These are phyloP conservation scores for Andrographis paniculata DNA, from an alignment of 305 asterid species.

Conservation along the genomic window DNA sequence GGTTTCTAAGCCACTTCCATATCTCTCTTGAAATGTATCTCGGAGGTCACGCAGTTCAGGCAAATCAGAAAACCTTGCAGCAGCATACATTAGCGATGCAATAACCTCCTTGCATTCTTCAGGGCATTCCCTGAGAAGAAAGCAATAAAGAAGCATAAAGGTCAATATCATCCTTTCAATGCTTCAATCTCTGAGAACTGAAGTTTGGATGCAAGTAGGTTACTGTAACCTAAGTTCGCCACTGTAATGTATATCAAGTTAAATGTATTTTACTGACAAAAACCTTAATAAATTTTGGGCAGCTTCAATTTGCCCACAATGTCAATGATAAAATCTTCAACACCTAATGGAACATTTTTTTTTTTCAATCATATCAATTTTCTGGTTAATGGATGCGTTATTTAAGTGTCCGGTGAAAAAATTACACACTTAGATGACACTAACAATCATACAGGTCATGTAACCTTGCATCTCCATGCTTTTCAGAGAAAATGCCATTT, in stretches of 20 bases:
- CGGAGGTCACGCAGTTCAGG: conserved; percentile 93
- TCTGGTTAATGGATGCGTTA: too few species aligned
- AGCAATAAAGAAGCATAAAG: conserved; percentile 16
- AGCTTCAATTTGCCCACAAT: too few species aligned
- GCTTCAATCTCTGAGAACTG: not conserved
- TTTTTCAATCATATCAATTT: too few species aligned
- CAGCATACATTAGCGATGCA: conserved; percentile 88
- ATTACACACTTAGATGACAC: too few species aligned
- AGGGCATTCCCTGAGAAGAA: conserved; percentile 73
- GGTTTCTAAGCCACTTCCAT: conserved; percentile 52
- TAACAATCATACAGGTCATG: too few species aligned
- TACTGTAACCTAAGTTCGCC: not conserved
- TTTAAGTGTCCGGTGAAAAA: too few species aligned
- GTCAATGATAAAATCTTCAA: too few species aligned
- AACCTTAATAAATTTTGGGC: too few species aligned
- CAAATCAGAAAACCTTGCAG: conserved; percentile 92
- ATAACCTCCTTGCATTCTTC: conserved; percentile 88
- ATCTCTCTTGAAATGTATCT: conserved; percentile 71
- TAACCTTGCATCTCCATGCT: too few species aligned
- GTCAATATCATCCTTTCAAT: conserved; percentile 17
- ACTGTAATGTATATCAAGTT: not conserved
- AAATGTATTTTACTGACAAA: too few species aligned
- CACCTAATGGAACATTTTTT: too few species aligned
- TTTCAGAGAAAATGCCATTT: too few species aligned
- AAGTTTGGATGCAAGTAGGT: not conserved